Base-by-base conservation (phyloP, 352 stramenopile species). In the Peronospora belbahrii region DNA sequence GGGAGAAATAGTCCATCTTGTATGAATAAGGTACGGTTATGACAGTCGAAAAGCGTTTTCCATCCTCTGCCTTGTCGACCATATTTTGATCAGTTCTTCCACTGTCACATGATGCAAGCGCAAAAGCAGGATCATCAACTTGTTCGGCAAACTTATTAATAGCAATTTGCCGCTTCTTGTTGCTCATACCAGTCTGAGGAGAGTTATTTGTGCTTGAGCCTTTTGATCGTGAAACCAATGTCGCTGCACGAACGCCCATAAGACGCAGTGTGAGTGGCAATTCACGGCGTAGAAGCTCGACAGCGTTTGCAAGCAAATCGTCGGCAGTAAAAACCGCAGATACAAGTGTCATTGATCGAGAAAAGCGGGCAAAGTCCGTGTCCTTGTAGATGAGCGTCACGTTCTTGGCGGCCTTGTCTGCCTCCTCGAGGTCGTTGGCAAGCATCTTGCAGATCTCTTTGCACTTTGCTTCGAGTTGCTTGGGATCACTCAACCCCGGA, bases 381-480 rank as follows among this genome's bases (percentile, higher is more conserved):
- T 74, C 68, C 47, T 89, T 89, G 59, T 83, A 73, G 46, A 87
- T 81, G 23, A 89, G 59, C 17, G 78, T 85, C 42, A 89, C 55
- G 20, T 71, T 85, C 38, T 70, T 77, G 3, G 65, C 59, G 8
- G 65, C 70, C 15, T 67, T 70, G 2, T 42, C 36, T 10, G 60
- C 66, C 30, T 69, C 54, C 4, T 67, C 48, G 17, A 92, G 59
- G 23, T 92, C 81, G n/a, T 50, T 28, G 0, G 71, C 65, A 0
- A 92, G 62, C 27, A 62, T 64, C 4, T 64, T 56, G 37, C 75
- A 88, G 24, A 92, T 64, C 36, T 83, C 67, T n/a, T 53, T 32
- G 40, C 81, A 92, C 27, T 82, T 88, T 19, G 59, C 61, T 40
- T 86, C 64, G 2, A 92, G 62, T 32, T 57, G 45, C 0, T 48